Evolutionary conservation across 441 rosid genomes (phyloP), one percentile per base, ranked within the genome.

Genomic region (Eruca vesicaria): DNA sequence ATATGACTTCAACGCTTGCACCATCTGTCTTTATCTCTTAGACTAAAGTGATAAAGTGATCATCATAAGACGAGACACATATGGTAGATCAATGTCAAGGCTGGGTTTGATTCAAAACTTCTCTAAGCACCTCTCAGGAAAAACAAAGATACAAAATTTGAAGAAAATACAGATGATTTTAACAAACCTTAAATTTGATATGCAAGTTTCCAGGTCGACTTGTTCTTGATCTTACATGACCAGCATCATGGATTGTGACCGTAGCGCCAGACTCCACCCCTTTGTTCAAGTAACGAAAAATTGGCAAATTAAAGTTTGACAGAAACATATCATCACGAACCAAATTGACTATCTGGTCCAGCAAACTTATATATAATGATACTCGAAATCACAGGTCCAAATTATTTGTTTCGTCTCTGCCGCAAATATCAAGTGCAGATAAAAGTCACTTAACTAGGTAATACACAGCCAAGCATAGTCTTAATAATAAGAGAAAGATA

Each of bases 251-350:
- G 57, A 92, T 85, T 56, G 79, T 82, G 66, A 95, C 88, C 36
- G 90, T 86, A 81, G 90, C 99, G 81, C 92, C 96, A 36, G 92
- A 84, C 60, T 89, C 96, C 74, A 95, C 86, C 80, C 98, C 99
- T 94, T 59, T 53, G 80, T 72, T 80, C 68, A 79, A 85, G 53
- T 72, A 32, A 52, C 69, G 73, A 66, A 50, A 63, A 8, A 65
- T 55, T 65, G 15, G 62, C 20, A 41, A 68, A 57, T 57, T 41
- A 57, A 57, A 15, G 5, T 66, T 72, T 36, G 65, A 79, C 23
- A 66, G 57, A 43, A 69, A 45, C 52, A 45, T 19, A 45, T 14
- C 58, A 72, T 19, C 16, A 38, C 55, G 52, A 18, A 72, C 18
- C 69, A 66, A 16, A 43, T 18, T 26, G 43, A 63, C 41, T 65